Evolutionary conservation across 1,284 basidiomycete genomes (phyloP).

Genomic region (Rhodotorula sp.): DNA sequence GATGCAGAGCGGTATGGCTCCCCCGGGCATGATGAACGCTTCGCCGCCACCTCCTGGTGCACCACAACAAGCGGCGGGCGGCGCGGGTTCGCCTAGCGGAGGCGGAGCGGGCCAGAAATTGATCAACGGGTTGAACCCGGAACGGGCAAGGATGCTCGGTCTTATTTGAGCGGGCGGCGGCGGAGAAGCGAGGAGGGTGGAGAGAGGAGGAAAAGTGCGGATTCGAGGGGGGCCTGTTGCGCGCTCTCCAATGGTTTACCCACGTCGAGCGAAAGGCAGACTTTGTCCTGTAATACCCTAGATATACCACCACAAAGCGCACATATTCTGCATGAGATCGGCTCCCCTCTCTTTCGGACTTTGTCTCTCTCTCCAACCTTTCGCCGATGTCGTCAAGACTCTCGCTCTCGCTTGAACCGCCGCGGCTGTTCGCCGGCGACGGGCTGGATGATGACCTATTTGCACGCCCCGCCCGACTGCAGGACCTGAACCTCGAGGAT

Average conservation of each 20-base stretch:
- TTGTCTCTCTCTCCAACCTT: too few species aligned
- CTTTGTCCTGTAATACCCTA: not conserved
- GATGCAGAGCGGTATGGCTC: not conserved
- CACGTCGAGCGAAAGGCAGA: too few species aligned
- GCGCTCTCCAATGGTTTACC: not conserved
- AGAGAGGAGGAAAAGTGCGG: not conserved
- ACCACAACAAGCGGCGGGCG: not conserved
- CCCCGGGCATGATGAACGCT: not conserved
- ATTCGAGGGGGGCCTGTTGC: too few species aligned
- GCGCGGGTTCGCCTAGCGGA: not conserved
- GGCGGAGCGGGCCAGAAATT: slow-evolving; percentile 16
- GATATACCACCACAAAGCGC: not conserved
- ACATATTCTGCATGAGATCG: not conserved
- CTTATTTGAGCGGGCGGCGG: slow-evolving; percentile 19
- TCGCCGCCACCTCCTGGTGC: slow-evolving; percentile 8
- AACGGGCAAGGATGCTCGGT: slow-evolving; percentile 39
- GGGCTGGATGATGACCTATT: slow-evolving; percentile 26
- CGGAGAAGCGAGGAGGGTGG: not conserved
- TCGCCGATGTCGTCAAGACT: not conserved
- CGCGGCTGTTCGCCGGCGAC: slow-evolving; percentile 17
- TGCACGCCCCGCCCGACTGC: slow-evolving; percentile 19
- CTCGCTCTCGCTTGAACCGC: slow-evolving; percentile 33
- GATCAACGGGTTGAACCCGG: slow-evolving; percentile 39
- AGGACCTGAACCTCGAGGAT: slow-evolving; percentile 25
- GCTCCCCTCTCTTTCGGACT: not conserved